These are phyloP conservation scores for Claviceps spartinae DNA, from an alignment of 2,329 filamentous ascomycete genomes.

Conservation along the genomic window DNA sequence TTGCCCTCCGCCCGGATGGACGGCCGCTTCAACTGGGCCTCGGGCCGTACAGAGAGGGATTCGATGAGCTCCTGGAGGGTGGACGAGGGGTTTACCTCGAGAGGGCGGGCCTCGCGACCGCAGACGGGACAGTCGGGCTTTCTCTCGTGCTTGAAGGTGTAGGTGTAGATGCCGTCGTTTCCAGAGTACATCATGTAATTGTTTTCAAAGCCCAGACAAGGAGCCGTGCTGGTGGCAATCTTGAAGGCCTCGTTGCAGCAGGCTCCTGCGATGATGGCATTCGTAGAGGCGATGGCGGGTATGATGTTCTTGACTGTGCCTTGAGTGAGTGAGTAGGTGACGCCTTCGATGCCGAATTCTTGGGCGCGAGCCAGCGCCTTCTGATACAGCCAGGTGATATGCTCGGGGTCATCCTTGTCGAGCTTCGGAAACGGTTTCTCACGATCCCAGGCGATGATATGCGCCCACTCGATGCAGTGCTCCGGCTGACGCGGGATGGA, in stretches of 20 bases:
- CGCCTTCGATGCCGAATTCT: constrained; percentile 81
- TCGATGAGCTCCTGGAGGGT: constrained; percentile 80
- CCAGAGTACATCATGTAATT: constrained; percentile 99
- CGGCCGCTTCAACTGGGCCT: constrained; percentile 88
- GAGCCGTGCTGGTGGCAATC: constrained; percentile 71
- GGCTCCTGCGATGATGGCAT: constrained; percentile 87
- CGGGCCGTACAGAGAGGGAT: constrained; percentile 66
- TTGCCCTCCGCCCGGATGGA: constrained; percentile 67
- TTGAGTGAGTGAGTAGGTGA: constrained; percentile 92
- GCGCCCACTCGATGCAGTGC: constrained; percentile 97
- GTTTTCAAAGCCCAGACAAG: constrained; percentile 61
- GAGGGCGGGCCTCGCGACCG: constrained; percentile 63
- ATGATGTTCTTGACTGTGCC: constrained; percentile 99
- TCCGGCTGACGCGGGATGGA: constrained; percentile 94
- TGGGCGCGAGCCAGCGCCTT: constrained; percentile 68
- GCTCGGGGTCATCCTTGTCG: constrained; percentile 91
- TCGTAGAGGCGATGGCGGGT: constrained; percentile 92
- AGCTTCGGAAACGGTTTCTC: constrained; percentile 71
- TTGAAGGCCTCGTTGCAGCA: constrained; percentile 98
- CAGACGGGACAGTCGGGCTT: constrained; percentile 94
- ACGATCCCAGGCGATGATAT: constrained; percentile 93
- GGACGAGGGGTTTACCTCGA: constrained; percentile 54
- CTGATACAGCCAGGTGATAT: constrained; percentile 92
- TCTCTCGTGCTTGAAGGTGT: constrained; percentile 89
- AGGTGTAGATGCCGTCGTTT: constrained; percentile 90